Evolutionary conservation across 768 basidiomycete species (phyloP).

Genomic region (Suillus luteus): DNA sequence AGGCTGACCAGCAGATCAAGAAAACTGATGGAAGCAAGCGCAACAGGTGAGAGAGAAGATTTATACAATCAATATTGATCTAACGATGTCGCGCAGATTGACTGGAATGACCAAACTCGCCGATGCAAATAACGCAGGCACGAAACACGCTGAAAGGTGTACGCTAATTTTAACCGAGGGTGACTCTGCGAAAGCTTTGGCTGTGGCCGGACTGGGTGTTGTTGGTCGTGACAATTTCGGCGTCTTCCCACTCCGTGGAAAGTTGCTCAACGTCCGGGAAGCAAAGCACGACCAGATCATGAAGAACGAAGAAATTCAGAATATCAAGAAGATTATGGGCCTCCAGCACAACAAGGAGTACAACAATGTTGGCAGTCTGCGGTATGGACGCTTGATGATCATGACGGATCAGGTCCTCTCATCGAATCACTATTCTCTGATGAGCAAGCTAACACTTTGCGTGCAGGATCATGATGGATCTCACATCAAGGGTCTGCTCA

Average conservation of each 20-base stretch:
- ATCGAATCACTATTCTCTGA: not conserved
- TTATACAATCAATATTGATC: slow-evolving; percentile 1
- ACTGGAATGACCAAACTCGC: slow-evolving; percentile 91
- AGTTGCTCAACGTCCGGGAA: slow-evolving; percentile 95
- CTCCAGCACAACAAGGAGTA: slow-evolving; percentile 94
- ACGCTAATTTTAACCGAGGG: slow-evolving; percentile 98
- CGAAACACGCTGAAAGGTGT: slow-evolving; percentile 74
- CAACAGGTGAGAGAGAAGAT: slow-evolving; percentile 59
- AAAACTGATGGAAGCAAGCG: slow-evolving; percentile 94
- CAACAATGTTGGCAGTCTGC: slow-evolving; percentile 59
- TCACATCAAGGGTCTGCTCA: slow-evolving; percentile 99
- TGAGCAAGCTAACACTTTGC: slow-evolving; percentile 1
- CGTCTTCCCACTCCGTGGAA: slow-evolving; percentile 97
- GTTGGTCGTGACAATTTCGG: slow-evolving; percentile 97
- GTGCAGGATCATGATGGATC: slow-evolving; percentile 97
- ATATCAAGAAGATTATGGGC: slow-evolving; percentile 98
- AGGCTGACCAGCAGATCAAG: slow-evolving; percentile 94
- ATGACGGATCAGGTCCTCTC: slow-evolving; percentile 92
- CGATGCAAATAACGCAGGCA: slow-evolving; percentile 97
- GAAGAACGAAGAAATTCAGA: slow-evolving; percentile 97
- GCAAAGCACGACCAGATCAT: slow-evolving; percentile 94
- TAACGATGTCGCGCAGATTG: slow-evolving; percentile 51
- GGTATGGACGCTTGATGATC: slow-evolving; percentile 96
- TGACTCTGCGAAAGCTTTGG: slow-evolving; percentile 97
- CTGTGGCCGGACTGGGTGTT: slow-evolving; percentile 91